These are phyloP conservation scores for Ceriops zippeliana DNA, from an alignment of 345 rosid species.

Conservation along the genomic window DNA sequence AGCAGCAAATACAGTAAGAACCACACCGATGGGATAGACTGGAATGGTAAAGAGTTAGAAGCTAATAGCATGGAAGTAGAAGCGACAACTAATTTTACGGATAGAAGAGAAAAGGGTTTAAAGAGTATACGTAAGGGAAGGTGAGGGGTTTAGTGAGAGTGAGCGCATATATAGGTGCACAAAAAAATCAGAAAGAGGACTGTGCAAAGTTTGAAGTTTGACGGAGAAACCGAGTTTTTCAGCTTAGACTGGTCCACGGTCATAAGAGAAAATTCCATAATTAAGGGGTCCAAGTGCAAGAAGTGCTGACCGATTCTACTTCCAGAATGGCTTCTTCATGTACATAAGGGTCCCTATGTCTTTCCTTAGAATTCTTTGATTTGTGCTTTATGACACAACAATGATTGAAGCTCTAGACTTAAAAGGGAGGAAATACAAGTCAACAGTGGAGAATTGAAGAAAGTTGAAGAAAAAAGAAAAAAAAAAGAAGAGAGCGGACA, in stretches of 20 bases:
- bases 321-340: not conserved
- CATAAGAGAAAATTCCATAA: conserved; percentile 26
- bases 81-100: not conserved
- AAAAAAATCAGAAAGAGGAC: not conserved
- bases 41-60: conserved; percentile 10
- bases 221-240: conserved; percentile 74
- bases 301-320: conserved; percentile 65
- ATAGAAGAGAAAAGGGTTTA: not conserved
- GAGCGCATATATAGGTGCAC: too few species aligned
- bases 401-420: conserved; percentile 21
- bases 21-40: conserved; percentile 2
- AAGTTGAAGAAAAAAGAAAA: not conserved
- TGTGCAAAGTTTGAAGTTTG: conserved; percentile 44
- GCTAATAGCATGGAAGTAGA: conserved; percentile 23
- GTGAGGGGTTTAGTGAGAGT: too few species aligned
- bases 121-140: not conserved
- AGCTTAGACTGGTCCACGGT: conserved; percentile 75
- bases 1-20: conserved; percentile 4
- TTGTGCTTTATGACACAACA: conserved; percentile 4
- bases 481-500: conserved; percentile 1
- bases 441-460: conserved; percentile 7
- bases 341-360: not conserved
- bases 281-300: conserved; percentile 32
- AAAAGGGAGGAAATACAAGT: not conserved
- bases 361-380: not conserved